Conservation (phyloP, 305 asterid genomes). For the Fraxinus floribunda region DNA sequence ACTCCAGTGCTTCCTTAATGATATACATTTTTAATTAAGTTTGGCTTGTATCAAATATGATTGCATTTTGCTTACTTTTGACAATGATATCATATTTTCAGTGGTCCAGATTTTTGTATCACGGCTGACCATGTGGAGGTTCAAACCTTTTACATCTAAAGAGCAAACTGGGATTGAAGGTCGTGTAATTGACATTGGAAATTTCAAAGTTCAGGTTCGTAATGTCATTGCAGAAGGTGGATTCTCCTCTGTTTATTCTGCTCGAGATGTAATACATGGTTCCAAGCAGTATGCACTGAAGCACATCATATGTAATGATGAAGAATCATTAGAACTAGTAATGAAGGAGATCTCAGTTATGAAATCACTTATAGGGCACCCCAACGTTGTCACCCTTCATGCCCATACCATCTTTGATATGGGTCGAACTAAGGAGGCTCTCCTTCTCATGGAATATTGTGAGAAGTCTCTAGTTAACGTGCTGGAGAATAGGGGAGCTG, state of each 20-base stretch:
- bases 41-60: not conserved
- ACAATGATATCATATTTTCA: conserved; percentile 29
- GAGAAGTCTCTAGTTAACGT: conserved; percentile 81
- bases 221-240: conserved; percentile 95
- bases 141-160: conserved; percentile 77
- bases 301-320: conserved; percentile 90
- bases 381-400: conserved; percentile 68
- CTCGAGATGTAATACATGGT: conserved; percentile 75
- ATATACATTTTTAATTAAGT: conserved; percentile 4
- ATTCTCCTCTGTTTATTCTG: conserved; percentile 84
- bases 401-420: conserved; percentile 76
- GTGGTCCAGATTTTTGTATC: conserved; percentile 30
- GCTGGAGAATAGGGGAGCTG: conserved; percentile 88
- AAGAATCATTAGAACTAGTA: conserved; percentile 71
- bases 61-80: conserved; percentile 8
- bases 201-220: conserved; percentile 75
- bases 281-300: conserved; percentile 87
- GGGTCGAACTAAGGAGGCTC: conserved; percentile 93
- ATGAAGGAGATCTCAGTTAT: conserved; percentile 78
- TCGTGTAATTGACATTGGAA: conserved; percentile 77
- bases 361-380: conserved; percentile 90
- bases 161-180: conserved; percentile 94
- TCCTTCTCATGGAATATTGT: conserved; percentile 92
- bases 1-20: not conserved
- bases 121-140: conserved; percentile 73